Percentiles rank a stretch among this genome's conserved stretches.
phyloP scores from a whole-genome alignment of 129 eudicot species.

The Pittosporum tobira region DNA sequence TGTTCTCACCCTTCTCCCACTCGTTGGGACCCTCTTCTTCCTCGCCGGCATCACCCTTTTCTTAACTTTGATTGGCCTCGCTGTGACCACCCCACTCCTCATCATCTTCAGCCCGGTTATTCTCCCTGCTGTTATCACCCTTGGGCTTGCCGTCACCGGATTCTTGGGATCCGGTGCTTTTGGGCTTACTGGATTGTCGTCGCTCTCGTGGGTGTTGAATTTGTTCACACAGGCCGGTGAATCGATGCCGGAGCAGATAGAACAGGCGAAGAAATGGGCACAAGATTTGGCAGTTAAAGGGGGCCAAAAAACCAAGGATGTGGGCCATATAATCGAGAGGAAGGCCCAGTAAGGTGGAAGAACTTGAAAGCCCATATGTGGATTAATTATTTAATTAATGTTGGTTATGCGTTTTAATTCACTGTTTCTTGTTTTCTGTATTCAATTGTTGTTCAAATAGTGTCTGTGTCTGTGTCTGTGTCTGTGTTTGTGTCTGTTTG shows the following conservation, averaged over 20 bases:
- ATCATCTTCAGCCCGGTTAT: conserved; percentile 76
- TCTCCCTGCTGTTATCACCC: conserved; percentile 47
- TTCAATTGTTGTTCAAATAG: too few species aligned
- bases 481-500: too few species aligned
- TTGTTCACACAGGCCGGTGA: conserved; percentile 37
- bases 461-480: too few species aligned
- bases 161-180: conserved; percentile 60
- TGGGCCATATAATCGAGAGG: conserved; percentile 49
- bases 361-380: not conserved
- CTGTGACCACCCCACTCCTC: conserved; percentile 57
- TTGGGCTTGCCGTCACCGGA: conserved; percentile 55
- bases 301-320: conserved; percentile 75
- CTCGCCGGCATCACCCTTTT: conserved; percentile 65
- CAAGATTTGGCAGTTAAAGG: conserved; percentile 40
- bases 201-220: conserved; percentile 45
- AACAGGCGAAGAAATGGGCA: conserved; percentile 38
- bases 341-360: conserved; percentile 40
- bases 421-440: too few species aligned
- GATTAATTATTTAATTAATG: too few species aligned
- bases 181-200: conserved; percentile 63
- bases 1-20: conserved; percentile 60
- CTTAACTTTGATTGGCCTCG: conserved; percentile 59
- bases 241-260: conserved; percentile 49
- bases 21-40: conserved; percentile 56
- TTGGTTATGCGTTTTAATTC: too few species aligned